Base-by-base conservation (phyloP, 1,284 basidiomycete species). In the Papiliotrema terrestris region DNA sequence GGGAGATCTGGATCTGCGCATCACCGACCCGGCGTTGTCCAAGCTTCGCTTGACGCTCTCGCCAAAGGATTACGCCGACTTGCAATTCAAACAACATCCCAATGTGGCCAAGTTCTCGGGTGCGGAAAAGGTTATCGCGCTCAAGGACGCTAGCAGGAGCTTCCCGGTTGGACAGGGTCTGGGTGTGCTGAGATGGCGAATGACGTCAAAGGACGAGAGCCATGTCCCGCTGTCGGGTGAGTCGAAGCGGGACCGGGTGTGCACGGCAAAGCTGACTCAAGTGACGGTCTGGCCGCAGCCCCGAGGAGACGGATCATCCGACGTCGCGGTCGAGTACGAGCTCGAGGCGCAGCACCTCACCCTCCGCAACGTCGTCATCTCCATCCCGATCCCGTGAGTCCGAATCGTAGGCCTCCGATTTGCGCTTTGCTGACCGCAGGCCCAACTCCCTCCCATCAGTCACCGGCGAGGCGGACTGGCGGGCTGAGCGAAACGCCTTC, bases 271-370 rank as follows among this genome's bases (percentile, higher is more conserved):
- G 26, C 25, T 49, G 20, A 52, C 38, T 45, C 8, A n/a, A 90
- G 92, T 98, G 75, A 97, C 92, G 68, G 94, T 90, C 76, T 98
- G 95, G 95, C 94, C 94, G 4, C 88, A 91, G 29, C 87, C 89
- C 2, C 87, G 88, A 48, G 92, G 91, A 64, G 87, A 92, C 65
- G 91, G 91, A 25, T 87, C 86, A 1, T 90, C 87, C 64, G 92
- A 96, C 63, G 91, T 97, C 54, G 95, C 89, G 73, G 90, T 98
- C 66, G 95, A 98, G 76, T 98, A 96, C 74, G 93, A 98, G 74
- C 86, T 98, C 46, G 91, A 95, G 73, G 88, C 91, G 57, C 84
- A 87, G 61, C 84, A 83, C 56, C 77, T 95, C 54, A 83, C 84
- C 0, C 80, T 98, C 3, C 84, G 89, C 69, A 90, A 96, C 69